Base-by-base conservation (phyloP, 768 basidiomycete species). In the Leucosporidium yakuticum region DNA sequence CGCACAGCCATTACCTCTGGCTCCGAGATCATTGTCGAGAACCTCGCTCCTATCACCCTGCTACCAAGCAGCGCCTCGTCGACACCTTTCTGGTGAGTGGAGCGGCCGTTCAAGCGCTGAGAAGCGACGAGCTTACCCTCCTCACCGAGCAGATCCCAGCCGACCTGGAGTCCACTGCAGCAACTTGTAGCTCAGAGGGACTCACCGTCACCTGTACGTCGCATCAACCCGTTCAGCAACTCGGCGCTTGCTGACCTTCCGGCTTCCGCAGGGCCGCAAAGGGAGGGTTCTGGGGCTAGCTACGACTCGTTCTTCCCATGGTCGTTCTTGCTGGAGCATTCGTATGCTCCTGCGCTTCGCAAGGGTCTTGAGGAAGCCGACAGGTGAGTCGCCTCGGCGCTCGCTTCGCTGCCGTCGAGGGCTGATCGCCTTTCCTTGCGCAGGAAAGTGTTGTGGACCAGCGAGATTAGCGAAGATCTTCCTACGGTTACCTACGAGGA, bases 1-100 rank as follows among this genome's bases (percentile, higher is more conserved):
- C 4, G 2, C 21, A 55, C 72, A 97, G 94, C 76, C 91, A 95
- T 77, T 86, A 92, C 74, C 84, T 91, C 50, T 96, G 91, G 89
- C 80, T 97, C 29, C 82, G 91, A 54, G 95, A 97, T 76, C 94
- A 97, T 73, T 98, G 95, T 77, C 83, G 92, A 44, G 96, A 92
- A 77, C 80, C 87, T 8, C 80, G 85, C 60, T 95, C 92, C 78
- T 94, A 90, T 76, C 94, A 97, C 78, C 81, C 87, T 0, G 77
- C 86, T 68, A 97, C 94, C 23, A 94, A 91, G 76, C 95, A 97
- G 78, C 83, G 94, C n/a, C 78, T 97, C 15, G 80, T 91, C 61
- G 87, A 89, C 75, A 91, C 93, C 1, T 91, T 88, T 71, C 86
- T 89, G 70, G 94, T 88, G 73, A 34, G 82, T 47, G 21, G 21